Evolutionary conservation across 495 filamentous ascomycete species (phyloP).

Genomic region (Symbiotaphrina buchneri): DNA sequence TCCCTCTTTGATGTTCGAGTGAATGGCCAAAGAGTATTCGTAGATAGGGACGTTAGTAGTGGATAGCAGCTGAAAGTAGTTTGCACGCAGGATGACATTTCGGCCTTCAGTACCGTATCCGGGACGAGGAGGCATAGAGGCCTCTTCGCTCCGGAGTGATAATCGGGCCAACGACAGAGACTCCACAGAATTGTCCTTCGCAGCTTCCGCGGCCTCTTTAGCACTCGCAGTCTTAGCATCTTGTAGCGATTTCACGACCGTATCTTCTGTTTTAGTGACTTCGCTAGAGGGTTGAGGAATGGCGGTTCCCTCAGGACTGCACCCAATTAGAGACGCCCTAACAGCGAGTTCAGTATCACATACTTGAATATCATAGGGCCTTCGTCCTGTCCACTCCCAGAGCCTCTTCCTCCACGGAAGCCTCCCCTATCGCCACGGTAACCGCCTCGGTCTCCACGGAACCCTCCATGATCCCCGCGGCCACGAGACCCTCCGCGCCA

Average conservation of each 20-base stretch:
- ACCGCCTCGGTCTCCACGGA: not conserved
- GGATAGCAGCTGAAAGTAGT: slow-evolving; percentile 18
- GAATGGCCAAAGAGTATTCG: slow-evolving; percentile 11
- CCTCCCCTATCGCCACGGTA: slow-evolving; percentile 1
- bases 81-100: slow-evolving; percentile 16
- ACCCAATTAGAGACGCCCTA: not conserved
- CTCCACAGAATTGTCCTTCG: not conserved
- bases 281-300: too few species aligned
- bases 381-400: not conserved
- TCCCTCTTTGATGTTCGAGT: too few species aligned
- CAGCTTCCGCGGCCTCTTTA: not conserved
- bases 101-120: slow-evolving; percentile 20
- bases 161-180: not conserved
- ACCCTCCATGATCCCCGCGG: slow-evolving; percentile 1
- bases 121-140: slow-evolving; percentile 14
- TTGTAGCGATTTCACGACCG: too few species aligned
- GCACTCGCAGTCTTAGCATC: too few species aligned
- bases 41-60: slow-evolving; percentile 4
- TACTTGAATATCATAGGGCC: not conserved
- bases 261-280: too few species aligned
- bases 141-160: not conserved
- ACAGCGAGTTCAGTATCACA: not conserved
- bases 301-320: not conserved
- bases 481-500: not conserved
- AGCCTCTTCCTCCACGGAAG: not conserved